These are phyloP conservation scores for Lodderomyces metapsilosis DNA, from an alignment of 1,139 yeast species.

Conservation along the genomic window DNA sequence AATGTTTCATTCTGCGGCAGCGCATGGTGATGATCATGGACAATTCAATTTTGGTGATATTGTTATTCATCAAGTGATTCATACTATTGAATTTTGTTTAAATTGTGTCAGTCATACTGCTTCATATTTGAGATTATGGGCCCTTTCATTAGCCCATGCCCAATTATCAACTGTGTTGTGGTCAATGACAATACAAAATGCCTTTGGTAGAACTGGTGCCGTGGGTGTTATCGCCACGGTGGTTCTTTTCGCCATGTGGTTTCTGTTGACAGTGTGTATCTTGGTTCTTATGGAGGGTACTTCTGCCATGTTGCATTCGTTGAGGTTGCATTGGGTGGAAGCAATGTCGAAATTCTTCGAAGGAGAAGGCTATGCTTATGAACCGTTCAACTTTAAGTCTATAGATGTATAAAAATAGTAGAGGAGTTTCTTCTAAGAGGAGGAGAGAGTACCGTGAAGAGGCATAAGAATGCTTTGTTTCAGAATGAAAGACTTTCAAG, in stretches of 20 bases:
- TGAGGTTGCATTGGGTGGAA: constrained; percentile 98
- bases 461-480: no score
- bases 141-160: constrained; percentile 93
- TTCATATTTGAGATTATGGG: constrained; percentile 95
- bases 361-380: constrained; percentile 90
- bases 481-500: no score
- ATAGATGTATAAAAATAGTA: constrained; percentile 14
- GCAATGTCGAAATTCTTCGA: constrained; percentile 97
- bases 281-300: constrained; percentile 98
- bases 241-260: constrained; percentile 90
- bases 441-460: background rate
- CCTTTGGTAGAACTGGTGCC: constrained; percentile 67
- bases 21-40: constrained; percentile 42
- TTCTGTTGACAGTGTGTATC: constrained; percentile 82
- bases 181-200: constrained; percentile 89
- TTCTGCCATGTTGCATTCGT: constrained; percentile 95
- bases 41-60: constrained; percentile 82
- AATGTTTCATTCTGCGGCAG: constrained; percentile 28
- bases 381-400: constrained; percentile 65
- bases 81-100: constrained; percentile 95
- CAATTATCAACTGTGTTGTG: constrained; percentile 93
- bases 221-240: constrained; percentile 74
- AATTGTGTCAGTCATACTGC: constrained; percentile 99
- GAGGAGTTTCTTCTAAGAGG: no score
- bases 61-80: constrained; percentile 96